A percentile compares a stretch with the other conserved stretches of the same genome.
Evolutionary conservation across 2,329 filamentous ascomycete species (phyloP).

Genomic region (Colletotrichum sp.): DNA sequence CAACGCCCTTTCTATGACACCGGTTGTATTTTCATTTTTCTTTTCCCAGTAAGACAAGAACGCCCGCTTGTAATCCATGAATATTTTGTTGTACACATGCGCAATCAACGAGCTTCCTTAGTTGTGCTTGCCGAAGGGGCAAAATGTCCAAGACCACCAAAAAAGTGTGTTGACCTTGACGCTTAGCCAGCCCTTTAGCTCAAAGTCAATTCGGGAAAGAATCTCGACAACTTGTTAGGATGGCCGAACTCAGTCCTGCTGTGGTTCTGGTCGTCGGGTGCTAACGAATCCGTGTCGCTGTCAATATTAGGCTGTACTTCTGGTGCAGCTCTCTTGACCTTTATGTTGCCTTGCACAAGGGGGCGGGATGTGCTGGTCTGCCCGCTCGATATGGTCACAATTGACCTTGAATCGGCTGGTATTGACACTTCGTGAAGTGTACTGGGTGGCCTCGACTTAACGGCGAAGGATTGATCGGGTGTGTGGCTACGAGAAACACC

Average conservation of each 20-base stretch:
- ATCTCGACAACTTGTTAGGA: conserved; percentile 24
- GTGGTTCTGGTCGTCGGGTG: conserved; percentile 12
- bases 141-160: neutral
- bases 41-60: neutral
- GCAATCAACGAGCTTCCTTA: neutral
- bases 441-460: conserved; percentile 14
- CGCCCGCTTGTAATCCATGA: neutral
- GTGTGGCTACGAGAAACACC: conserved; percentile 15
- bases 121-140: neutral
- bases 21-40: neutral
- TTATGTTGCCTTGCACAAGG: conserved; percentile 22
- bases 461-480: neutral
- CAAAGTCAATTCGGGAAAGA: conserved; percentile 24
- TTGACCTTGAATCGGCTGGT: conserved; percentile 10
- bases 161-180: neutral
- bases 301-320: conserved; percentile 2
- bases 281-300: conserved; percentile 19
- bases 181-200: neutral
- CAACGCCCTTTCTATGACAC: neutral
- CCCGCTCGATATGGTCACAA: conserved; percentile 14
- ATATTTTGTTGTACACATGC: neutral
- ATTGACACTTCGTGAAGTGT: conserved; percentile 16
- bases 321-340: conserved; percentile 20
- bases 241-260: conserved; percentile 21
- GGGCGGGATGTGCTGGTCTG: conserved; percentile 6